These are phyloP conservation scores for Aspergillus asperescens DNA, from an alignment of 495 filamentous ascomycete genomes.

Conservation along the genomic window DNA sequence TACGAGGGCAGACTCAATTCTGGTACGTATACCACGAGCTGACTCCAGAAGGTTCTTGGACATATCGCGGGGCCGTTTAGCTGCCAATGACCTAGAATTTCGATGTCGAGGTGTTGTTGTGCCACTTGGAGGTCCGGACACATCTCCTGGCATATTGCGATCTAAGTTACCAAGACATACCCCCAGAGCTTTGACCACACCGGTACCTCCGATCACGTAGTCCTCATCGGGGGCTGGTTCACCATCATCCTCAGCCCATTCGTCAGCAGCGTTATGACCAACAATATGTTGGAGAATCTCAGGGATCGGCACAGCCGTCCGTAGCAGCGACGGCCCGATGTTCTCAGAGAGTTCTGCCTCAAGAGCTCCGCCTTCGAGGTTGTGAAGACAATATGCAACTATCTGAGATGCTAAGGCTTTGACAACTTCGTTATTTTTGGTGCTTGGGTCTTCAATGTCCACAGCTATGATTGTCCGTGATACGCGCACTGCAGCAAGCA, in stretches of 20 bases:
- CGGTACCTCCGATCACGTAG: conserved; percentile 93
- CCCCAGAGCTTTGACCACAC: conserved; percentile 88
- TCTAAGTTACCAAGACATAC: conserved; percentile 76
- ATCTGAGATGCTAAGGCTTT: conserved; percentile 91
- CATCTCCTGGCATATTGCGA: conserved; percentile 34
- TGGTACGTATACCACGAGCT: conserved; percentile 77
- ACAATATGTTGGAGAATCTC: conserved; percentile 67
- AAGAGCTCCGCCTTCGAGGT: conserved; percentile 65
- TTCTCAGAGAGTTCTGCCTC: conserved; percentile 40
- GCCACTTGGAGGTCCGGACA: conserved; percentile 45
- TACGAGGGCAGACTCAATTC: conserved; percentile 78
- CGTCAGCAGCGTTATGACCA: conserved; percentile 48
- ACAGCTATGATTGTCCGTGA: conserved; percentile 79
- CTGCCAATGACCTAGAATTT: conserved; percentile 37
- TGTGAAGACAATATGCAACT: conserved; percentile 85
- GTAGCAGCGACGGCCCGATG: conserved; percentile 29
- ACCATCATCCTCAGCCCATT: conserved; percentile 55
- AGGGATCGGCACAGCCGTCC: conserved; percentile 44
- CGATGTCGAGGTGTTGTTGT: conserved; percentile 49
- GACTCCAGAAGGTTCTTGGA: conserved; percentile 80
- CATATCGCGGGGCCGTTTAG: conserved; percentile 80
- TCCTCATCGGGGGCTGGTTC: conserved; percentile 81
- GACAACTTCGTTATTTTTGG: conserved; percentile 77
- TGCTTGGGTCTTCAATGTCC: conserved; percentile 81
- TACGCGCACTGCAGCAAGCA: conserved; percentile 83